phyloP scores from a whole-genome alignment of 352 stramenopile genomes.

The Globisporangium emineosum region DNA sequence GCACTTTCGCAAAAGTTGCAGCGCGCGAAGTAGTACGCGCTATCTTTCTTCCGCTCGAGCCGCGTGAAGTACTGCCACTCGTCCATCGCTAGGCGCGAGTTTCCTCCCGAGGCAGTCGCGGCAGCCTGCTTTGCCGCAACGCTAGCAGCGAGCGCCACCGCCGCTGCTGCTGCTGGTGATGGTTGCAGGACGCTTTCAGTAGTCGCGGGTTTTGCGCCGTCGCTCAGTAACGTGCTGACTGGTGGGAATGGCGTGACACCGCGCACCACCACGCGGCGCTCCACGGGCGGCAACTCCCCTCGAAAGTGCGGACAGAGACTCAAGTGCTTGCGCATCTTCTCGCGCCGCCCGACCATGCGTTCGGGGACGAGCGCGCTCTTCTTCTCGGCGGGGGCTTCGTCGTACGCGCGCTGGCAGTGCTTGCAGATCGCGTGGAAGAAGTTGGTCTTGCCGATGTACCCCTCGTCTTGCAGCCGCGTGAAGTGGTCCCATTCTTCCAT shows the following conservation, averaged over 20 bases:
- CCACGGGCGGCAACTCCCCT: constrained; percentile 53
- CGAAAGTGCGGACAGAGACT: constrained; percentile 59
- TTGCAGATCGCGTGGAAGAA: constrained; percentile 76
- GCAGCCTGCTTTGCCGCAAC: background rate
- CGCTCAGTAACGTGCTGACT: constrained; percentile 7
- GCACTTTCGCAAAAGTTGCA: constrained; percentile 84
- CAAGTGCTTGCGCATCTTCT: constrained; percentile 81
- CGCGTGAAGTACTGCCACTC: constrained; percentile 82
- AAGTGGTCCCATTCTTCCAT: constrained; percentile 86
- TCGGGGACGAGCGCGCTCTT: constrained; percentile 53
- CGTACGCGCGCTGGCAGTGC: constrained; percentile 62
- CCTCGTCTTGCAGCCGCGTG: constrained; percentile 64
- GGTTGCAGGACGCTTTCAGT: background rate
- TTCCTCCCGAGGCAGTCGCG: background rate
- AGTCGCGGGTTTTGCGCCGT: constrained; percentile 4
- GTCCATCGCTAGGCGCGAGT: constrained; percentile 49
- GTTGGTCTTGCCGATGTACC: constrained; percentile 83
- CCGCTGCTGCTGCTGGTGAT: background rate
- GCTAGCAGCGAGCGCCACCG: background rate
- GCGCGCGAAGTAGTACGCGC: constrained; percentile 68
- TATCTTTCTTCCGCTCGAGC: constrained; percentile 70
- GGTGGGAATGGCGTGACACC: constrained; percentile 8
- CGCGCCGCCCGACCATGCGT: constrained; percentile 63
- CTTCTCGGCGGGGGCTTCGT: constrained; percentile 51
- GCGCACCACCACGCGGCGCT: constrained; percentile 24